Percentiles rank a stretch among this genome's conserved stretches.
Evolutionary conservation across 768 basidiomycete genomes (phyloP).

Genomic region (Ramaria sp.): DNA sequence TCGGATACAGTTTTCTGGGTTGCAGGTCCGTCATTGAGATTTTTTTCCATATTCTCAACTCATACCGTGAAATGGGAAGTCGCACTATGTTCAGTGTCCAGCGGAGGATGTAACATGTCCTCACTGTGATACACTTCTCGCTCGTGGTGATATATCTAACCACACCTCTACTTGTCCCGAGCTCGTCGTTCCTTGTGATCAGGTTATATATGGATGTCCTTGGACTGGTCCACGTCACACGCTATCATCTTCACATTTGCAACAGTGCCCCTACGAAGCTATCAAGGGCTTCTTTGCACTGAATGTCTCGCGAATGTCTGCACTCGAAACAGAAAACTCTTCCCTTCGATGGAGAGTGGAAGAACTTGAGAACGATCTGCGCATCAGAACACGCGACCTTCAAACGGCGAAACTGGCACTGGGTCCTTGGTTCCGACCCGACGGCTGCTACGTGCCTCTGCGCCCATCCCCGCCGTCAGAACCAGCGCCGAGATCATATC

Average conservation of each 20-base stretch:
- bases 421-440: constrained; percentile 51
- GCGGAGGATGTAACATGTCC: constrained; percentile 27
- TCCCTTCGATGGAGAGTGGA: constrained; percentile 48
- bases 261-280: constrained; percentile 45
- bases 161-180: constrained; percentile 32
- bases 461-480: not conserved
- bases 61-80: constrained; percentile 17
- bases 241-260: constrained; percentile 27
- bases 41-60: not conserved
- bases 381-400: constrained; percentile 46
- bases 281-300: constrained; percentile 50
- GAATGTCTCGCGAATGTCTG: constrained; percentile 22
- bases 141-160: constrained; percentile 22
- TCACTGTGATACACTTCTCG: constrained; percentile 29
- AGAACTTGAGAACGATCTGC: constrained; percentile 44
- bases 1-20: constrained; percentile 23
- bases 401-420: constrained; percentile 42
- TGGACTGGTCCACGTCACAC: constrained; percentile 38
- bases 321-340: constrained; percentile 54
- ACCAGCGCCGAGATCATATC: not conserved
- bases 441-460: constrained; percentile 10
- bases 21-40: constrained; percentile 25
- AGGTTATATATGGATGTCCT: constrained; percentile 40
- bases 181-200: constrained; percentile 30
- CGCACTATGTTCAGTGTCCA: constrained; percentile 30